A percentile compares a stretch with the other conserved stretches of the same genome.
Conservation (phyloP, 2,329 filamentous ascomycete genomes). For the Polytolypa hystricis region DNA sequence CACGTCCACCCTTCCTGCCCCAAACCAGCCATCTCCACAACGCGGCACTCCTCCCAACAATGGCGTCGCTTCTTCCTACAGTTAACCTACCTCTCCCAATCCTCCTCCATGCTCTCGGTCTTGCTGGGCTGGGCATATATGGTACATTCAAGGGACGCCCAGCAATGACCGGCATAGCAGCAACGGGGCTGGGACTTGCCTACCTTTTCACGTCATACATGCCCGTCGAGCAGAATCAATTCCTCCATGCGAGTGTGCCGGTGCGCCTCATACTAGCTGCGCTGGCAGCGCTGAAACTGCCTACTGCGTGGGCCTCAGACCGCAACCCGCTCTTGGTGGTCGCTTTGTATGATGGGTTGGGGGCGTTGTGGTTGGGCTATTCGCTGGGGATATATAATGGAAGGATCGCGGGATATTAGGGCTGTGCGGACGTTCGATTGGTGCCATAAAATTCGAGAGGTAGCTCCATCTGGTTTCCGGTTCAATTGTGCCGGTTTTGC, state of each 20-base stretch:
- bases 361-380: conserved; percentile 1
- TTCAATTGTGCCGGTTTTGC: too few relatives aligned
- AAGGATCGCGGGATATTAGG: conserved; percentile 1
- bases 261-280: conserved; percentile 1
- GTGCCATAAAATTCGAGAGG: too few relatives aligned
- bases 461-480: too few relatives aligned
- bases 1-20: too few relatives aligned
- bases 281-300: not conserved
- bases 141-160: not conserved
- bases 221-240: conserved; percentile 4
- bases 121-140: not conserved
- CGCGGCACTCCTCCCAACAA: not conserved
- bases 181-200: conserved; percentile 1
- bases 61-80: conserved; percentile 3
- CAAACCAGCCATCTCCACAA: too few relatives aligned
- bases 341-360: conserved; percentile 1
- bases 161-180: not conserved
- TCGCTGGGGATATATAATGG: conserved; percentile 1
- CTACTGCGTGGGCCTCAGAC: not conserved
- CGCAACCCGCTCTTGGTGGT: not conserved
- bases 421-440: not conserved
- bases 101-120: conserved; percentile 5
- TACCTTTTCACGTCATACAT: conserved; percentile 3
- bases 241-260: conserved; percentile 3
- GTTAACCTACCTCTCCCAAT: conserved; percentile 3